Base-by-base conservation (phyloP, 345 rosid genomes). In the Mercurialis annua region DNA sequence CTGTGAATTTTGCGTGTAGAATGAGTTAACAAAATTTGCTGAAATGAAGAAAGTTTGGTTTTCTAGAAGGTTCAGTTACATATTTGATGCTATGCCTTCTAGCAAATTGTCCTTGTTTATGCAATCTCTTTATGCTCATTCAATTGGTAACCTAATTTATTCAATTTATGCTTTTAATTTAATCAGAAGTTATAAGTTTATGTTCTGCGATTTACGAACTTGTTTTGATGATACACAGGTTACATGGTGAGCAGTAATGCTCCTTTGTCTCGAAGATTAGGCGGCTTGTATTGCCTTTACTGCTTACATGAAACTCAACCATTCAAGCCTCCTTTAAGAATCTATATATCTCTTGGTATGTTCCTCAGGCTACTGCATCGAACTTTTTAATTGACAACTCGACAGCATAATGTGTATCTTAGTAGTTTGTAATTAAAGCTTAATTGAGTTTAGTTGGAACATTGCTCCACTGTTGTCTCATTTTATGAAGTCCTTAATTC, bases 221-320 rank as follows among this genome's bases (percentile, higher is more conserved):
- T 27, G 18, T 43, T 44, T 30, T 44, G 46, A 64, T 66, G 67
- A 14, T 42, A 40, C 80, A 82, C 89, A 94, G 97, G 95, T 77
- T 81, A 86, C 71, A 79, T 94, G 79, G 51, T 82, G 6, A 40
- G 10, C 53, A 70, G 78, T 57, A 49, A 64, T 65, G 78, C 64
- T 70, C 84, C 92, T 30, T 85, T 93, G 36, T 81, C 88, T 64
- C 64, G 59, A 62, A 84, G 89, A 72, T 78, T 89, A n/a, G 97
- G 95, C 48, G 97, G 91, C 47, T 81, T 93, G 21, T 89, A 90
- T 78, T 93, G 97, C 87, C 94, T 93, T 51, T 90, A 81, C 80
- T 93, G 91, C 78, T 90, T 90, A 43, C 78, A 89, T 67, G 96
- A 86, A 80, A 82, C 83, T 79, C 94, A 93, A 73, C 95, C 91